phyloP scores from a whole-genome alignment of 495 filamentous ascomycete genomes.

The Penicillium paxilli region DNA sequence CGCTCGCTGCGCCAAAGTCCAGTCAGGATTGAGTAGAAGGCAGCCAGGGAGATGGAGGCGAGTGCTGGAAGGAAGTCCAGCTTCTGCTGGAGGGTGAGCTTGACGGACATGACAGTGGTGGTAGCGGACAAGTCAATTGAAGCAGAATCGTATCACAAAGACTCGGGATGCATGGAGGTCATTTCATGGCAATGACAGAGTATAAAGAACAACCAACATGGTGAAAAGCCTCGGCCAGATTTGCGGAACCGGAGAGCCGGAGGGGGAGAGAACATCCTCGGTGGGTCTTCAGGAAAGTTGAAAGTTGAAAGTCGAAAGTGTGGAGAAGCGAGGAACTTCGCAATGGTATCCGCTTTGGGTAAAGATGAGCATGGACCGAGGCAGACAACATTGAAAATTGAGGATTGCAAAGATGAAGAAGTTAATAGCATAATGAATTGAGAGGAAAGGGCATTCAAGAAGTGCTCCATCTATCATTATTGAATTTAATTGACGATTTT shows the following conservation, averaged over 20 bases:
- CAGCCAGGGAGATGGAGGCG: conserved; percentile 25
- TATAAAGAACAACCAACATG: no score
- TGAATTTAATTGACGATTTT: no score
- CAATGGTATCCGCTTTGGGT: conserved; percentile 15
- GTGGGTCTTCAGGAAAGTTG: background rate
- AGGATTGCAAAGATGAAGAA: no score
- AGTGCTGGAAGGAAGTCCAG: conserved; percentile 39
- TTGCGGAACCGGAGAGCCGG: background rate
- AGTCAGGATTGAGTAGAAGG: conserved; percentile 33
- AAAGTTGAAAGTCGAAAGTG: background rate
- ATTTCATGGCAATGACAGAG: background rate
- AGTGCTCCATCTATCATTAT: no score
- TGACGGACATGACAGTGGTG: conserved; percentile 4
- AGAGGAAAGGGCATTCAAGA: background rate
- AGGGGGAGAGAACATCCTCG: background rate
- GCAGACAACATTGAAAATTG: background rate
- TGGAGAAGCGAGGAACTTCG: conserved; percentile 20
- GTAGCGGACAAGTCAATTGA: background rate
- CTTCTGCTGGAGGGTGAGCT: conserved; percentile 31
- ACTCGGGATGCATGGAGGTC: no score
- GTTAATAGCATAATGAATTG: no score
- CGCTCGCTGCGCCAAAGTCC: conserved; percentile 34
- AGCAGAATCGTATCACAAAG: no score
- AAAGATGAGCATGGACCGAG: conserved; percentile 7
- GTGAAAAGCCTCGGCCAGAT: background rate